Percentiles rank a stretch among this genome's conserved stretches.
These are phyloP conservation scores for Lactifluus pinguis DNA, from an alignment of 768 basidiomycete species.

Conservation along the genomic window DNA sequence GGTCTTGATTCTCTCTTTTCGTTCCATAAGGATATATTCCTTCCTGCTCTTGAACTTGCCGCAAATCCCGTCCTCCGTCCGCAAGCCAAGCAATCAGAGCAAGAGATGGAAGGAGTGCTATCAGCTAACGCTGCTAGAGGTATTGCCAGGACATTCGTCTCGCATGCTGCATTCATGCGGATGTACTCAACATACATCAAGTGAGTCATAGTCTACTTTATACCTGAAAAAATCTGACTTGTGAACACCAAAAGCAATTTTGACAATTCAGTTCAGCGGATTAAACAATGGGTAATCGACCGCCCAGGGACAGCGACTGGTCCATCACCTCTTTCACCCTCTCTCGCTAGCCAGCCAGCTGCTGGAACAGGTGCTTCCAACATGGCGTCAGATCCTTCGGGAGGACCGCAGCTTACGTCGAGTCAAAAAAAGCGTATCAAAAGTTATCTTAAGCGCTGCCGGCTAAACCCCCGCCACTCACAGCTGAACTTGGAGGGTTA, in stretches of 20 bases:
- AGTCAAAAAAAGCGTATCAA: slow-evolving; percentile 85
- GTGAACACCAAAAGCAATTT: slow-evolving; percentile 57
- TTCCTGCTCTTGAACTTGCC: slow-evolving; percentile 81
- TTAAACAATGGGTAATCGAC: slow-evolving; percentile 77
- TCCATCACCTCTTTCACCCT: slow-evolving; percentile 37
- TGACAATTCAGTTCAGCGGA: slow-evolving; percentile 81
- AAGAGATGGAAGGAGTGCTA: slow-evolving; percentile 63
- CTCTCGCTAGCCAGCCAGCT: slow-evolving; percentile 41
- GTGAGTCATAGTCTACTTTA: slow-evolving; percentile 36
- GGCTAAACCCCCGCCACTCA: slow-evolving; percentile 81
- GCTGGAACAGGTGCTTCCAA: slow-evolving; percentile 36
- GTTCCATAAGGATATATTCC: slow-evolving; percentile 89
- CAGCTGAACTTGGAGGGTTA: slow-evolving; percentile 94
- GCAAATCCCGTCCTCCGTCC: slow-evolving; percentile 57
- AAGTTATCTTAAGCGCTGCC: slow-evolving; percentile 82
- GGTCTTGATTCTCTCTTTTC: slow-evolving; percentile 84
- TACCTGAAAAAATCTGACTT: slow-evolving; percentile 11
- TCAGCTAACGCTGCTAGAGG: slow-evolving; percentile 68
- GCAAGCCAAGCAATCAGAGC: slow-evolving; percentile 35
- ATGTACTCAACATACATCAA: slow-evolving; percentile 99
- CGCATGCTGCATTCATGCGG: slow-evolving; percentile 95
- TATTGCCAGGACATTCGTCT: slow-evolving; percentile 83
- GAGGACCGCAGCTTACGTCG: slow-evolving; percentile 53
- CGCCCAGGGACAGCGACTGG: slow-evolving; percentile 33
- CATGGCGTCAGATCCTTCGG: slow-evolving; percentile 28